A percentile compares a stretch with the other conserved stretches of the same genome.
These are phyloP conservation scores for Eragrostis tef DNA, from an alignment of 202 grass and related monocot species.

Conservation along the genomic window DNA sequence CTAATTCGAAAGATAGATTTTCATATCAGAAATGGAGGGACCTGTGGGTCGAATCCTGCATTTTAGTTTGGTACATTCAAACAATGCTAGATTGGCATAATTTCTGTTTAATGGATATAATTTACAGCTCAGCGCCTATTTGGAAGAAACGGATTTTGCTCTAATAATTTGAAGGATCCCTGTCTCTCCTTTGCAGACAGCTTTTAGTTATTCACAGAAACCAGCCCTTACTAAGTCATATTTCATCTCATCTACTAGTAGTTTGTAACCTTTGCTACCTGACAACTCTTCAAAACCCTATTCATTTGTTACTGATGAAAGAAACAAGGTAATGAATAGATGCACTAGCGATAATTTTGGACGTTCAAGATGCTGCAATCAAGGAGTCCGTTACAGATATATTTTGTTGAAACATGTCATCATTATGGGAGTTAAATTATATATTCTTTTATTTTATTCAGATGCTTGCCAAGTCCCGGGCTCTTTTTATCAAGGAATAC, in stretches of 20 bases:
- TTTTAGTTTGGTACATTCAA: not conserved
- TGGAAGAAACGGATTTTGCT: not conserved
- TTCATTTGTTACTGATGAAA: constrained; percentile 22
- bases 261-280: constrained; percentile 15
- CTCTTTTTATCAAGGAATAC: constrained; percentile 98
- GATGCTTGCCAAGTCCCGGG: constrained; percentile 85
- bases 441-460: constrained; percentile 41
- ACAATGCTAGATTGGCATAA: not conserved
- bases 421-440: constrained; percentile 10
- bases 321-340: not conserved
- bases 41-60: not conserved
- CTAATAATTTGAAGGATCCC: not conserved
- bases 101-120: not conserved
- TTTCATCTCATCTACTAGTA: constrained; percentile 46
- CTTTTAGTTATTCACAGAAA: not conserved
- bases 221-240: not conserved
- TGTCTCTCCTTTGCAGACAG: not conserved
- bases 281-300: not conserved
- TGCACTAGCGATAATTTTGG: constrained; percentile 6
- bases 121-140: not conserved
- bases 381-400: not conserved
- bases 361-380: not conserved
- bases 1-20: constrained; percentile 42
- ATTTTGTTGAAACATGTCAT: constrained; percentile 23
- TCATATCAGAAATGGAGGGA: not conserved